These are phyloP conservation scores for Solanum hybrid DNA, from an alignment of 305 asterid genomes.

Conservation along the genomic window DNA sequence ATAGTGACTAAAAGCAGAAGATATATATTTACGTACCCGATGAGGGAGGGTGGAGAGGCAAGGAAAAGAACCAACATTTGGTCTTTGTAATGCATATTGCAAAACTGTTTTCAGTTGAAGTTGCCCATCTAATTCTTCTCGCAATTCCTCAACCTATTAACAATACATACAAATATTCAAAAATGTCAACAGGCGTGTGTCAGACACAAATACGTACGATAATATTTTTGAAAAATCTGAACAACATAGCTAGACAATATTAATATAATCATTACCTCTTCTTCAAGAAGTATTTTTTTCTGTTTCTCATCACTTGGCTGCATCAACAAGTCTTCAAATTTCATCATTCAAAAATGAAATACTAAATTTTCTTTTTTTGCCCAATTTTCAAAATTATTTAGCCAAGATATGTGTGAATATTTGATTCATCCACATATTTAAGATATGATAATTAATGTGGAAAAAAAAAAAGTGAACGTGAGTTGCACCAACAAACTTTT, in stretches of 20 bases:
- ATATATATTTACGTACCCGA: conserved; percentile 30
- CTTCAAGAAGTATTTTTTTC: conserved; percentile 32
- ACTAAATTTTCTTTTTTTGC: neutral
- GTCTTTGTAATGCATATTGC: conserved; percentile 68
- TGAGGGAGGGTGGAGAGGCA: conserved; percentile 51
- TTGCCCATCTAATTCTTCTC: conserved; percentile 57
- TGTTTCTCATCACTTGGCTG: conserved; percentile 31
- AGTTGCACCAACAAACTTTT: no score
- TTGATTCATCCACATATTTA: neutral
- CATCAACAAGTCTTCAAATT: conserved; percentile 73
- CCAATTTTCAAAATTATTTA: neutral
- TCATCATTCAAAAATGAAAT: conserved; percentile 31
- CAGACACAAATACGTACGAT: neutral
- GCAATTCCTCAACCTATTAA: conserved; percentile 43
- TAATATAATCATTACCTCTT: conserved; percentile 30
- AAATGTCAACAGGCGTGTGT: neutral
- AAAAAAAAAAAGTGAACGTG: no score
- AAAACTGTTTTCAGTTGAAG: conserved; percentile 53
- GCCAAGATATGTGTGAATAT: neutral
- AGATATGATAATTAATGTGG: no score
- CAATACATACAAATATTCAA: neutral
- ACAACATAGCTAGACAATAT: neutral
- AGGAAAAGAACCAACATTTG: conserved; percentile 45
- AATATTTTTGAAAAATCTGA: neutral
- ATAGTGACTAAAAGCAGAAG: neutral